Evolutionary conservation across 192 early-diverging fungal genomes (phyloP).

Genomic region (Coemansia sp.): DNA sequence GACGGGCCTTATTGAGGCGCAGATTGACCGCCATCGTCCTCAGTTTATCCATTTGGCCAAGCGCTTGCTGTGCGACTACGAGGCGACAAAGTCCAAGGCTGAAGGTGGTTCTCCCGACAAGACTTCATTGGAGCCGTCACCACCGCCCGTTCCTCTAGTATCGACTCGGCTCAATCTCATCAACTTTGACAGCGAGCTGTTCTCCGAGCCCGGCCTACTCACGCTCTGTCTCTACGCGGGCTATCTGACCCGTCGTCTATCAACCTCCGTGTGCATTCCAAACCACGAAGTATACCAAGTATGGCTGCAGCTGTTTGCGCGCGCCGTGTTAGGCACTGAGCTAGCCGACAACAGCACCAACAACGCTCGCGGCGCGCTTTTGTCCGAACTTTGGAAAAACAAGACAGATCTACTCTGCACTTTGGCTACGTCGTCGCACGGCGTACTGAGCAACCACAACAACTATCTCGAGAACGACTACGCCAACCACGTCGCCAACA

Average conservation of each 20-base stretch:
- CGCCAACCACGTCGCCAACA: constrained; percentile 47
- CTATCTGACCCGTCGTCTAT: constrained; percentile 19
- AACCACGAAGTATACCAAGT: constrained; percentile 36
- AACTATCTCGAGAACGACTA: constrained; percentile 36
- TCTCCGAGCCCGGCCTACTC: constrained; percentile 27
- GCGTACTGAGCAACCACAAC: constrained; percentile 47
- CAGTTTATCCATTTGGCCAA: constrained; percentile 19
- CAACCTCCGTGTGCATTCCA: constrained; percentile 32
- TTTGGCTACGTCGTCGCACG: constrained; percentile 31
- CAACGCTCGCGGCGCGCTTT: constrained; percentile 24
- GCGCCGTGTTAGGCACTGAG: constrained; percentile 29
- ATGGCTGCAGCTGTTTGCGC: constrained; percentile 29
- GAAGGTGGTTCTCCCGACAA: neutral
- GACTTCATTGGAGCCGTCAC: neutral
- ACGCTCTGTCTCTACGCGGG: constrained; percentile 32
- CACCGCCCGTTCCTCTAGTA: constrained; percentile 5
- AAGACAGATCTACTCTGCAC: constrained; percentile 25
- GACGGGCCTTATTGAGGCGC: constrained; percentile 22
- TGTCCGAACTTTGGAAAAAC: constrained; percentile 25
- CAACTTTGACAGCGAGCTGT: constrained; percentile 21
- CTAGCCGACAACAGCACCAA: constrained; percentile 28
- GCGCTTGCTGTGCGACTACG: constrained; percentile 18
- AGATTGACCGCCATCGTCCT: constrained; percentile 21
- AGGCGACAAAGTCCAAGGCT: neutral
- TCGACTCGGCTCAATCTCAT: constrained; percentile 19